Evolutionary conservation across 2,329 filamentous ascomycete genomes (phyloP).

Genomic region (Talaromyces islandicus): DNA sequence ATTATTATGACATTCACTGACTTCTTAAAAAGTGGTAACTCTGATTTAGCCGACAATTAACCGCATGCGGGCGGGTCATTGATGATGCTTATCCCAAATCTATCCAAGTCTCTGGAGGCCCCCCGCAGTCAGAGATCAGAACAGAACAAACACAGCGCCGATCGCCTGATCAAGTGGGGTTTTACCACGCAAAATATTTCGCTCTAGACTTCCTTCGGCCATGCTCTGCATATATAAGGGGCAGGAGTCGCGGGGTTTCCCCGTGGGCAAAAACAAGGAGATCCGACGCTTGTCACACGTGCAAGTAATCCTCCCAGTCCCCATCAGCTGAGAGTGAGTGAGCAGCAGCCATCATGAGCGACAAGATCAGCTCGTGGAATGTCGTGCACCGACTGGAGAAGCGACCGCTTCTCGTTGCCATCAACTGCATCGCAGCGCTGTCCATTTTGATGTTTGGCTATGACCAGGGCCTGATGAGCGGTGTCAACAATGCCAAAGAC

Average conservation of each 20-base stretch:
- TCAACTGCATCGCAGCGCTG: slow-evolving; percentile 58
- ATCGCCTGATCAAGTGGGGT: background rate
- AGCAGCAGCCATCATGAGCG: slow-evolving; percentile 23
- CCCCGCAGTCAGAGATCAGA: background rate
- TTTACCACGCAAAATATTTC: background rate
- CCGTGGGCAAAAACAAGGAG: background rate
- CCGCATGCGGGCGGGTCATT: background rate
- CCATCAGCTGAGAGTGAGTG: background rate
- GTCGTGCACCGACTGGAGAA: slow-evolving; percentile 53
- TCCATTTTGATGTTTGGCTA: slow-evolving; percentile 65
- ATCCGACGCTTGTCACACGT: background rate
- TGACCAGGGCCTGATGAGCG: slow-evolving; percentile 52
- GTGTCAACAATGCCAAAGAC: slow-evolving; percentile 60
- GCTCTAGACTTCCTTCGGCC: background rate
- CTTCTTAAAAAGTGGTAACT: background rate
- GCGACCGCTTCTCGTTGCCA: slow-evolving; percentile 50
- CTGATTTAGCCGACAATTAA: background rate
- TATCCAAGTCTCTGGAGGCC: background rate
- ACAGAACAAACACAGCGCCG: background rate
- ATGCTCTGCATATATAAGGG: background rate
- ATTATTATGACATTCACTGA: too few species aligned
- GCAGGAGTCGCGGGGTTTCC: background rate
- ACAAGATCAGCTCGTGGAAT: slow-evolving; percentile 39
- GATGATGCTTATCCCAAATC: background rate
- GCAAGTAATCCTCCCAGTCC: background rate